Percentiles rank a stretch among this genome's conserved stretches.
Evolutionary conservation across 2,329 filamentous ascomycete genomes (phyloP).

Genomic region (Xylariaceae sp.): DNA sequence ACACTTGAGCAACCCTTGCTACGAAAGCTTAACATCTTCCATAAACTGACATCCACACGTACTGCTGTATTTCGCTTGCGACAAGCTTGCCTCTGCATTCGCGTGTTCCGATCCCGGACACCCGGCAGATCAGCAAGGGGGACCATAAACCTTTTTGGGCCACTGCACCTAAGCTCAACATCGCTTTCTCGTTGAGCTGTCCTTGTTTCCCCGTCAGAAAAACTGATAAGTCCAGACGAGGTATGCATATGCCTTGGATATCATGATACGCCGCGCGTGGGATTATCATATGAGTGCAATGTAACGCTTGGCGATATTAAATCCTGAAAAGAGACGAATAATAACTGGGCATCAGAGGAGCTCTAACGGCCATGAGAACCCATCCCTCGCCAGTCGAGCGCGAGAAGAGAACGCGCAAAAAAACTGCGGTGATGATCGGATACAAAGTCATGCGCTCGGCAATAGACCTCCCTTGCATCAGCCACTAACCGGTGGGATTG

Average conservation of each 20-base stretch:
- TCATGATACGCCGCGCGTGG: conserved; percentile 4
- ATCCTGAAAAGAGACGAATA: too few relatives aligned
- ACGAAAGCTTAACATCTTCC: background rate
- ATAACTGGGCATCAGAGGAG: too few relatives aligned
- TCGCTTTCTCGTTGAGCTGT: background rate
- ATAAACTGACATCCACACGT: too few relatives aligned
- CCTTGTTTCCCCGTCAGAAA: background rate
- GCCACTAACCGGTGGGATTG: background rate
- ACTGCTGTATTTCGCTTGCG: too few relatives aligned
- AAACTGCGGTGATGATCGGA: too few relatives aligned
- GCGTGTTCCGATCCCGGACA: background rate
- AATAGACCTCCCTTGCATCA: conserved; percentile 3
- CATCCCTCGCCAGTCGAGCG: background rate
- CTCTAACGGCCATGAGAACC: conserved; percentile 3
- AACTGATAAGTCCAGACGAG: conserved; percentile 7
- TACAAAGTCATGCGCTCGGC: background rate
- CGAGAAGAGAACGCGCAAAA: too few relatives aligned
- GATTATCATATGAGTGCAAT: conserved; percentile 11
- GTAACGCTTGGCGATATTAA: too few relatives aligned
- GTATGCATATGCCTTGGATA: conserved; percentile 12
- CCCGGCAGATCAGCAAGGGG: background rate
- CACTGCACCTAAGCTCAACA: background rate
- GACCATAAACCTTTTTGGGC: too few relatives aligned
- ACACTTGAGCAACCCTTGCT: too few relatives aligned
- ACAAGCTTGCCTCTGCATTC: conserved; percentile 5